A percentile compares a stretch with the other conserved stretches of the same genome.
Conservation (phyloP, 2,329 filamentous ascomycete species). For the Trichoderma oligosporum region DNA sequence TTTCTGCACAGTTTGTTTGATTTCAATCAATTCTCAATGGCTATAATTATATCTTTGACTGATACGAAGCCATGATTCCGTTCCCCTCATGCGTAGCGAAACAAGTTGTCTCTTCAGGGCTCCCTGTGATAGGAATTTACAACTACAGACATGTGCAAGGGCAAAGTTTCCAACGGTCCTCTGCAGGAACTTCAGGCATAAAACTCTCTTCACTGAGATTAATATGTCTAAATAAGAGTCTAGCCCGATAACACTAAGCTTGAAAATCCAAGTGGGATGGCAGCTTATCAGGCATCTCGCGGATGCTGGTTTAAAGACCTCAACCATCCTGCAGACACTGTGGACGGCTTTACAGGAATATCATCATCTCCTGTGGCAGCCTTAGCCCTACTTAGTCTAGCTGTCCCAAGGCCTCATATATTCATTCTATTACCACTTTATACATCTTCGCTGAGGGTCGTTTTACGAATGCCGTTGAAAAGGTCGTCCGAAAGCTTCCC, state of each 20-base stretch:
- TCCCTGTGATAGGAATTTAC: neutral
- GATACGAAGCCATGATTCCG: neutral
- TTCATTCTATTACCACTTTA: too few relatives aligned
- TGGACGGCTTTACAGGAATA: too few relatives aligned
- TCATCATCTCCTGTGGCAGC: too few relatives aligned
- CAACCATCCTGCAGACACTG: neutral
- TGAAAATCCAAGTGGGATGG: slow-evolving; percentile 6
- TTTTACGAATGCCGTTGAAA: too few relatives aligned
- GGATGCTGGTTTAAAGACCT: neutral
- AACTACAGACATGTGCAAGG: too few relatives aligned
- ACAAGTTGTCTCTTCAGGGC: slow-evolving; percentile 2
- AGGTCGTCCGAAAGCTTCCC: too few relatives aligned
- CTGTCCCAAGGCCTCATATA: too few relatives aligned
- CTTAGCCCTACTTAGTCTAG: too few relatives aligned
- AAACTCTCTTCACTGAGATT: neutral
- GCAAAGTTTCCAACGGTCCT: neutral
- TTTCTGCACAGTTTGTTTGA: slow-evolving; percentile 10
- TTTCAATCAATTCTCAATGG: neutral
- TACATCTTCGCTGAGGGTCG: too few relatives aligned
- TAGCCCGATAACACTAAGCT: neutral
- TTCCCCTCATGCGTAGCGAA: too few relatives aligned
- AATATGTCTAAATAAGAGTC: slow-evolving; percentile 3
- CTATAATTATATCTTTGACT: neutral
- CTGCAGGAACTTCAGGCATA: neutral
- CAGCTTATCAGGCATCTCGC: slow-evolving; percentile 4